Evolutionary conservation across 1,139 yeast species (phyloP), one percentile per base, ranked within the genome.

Genomic region (Kazachstania sp.): DNA sequence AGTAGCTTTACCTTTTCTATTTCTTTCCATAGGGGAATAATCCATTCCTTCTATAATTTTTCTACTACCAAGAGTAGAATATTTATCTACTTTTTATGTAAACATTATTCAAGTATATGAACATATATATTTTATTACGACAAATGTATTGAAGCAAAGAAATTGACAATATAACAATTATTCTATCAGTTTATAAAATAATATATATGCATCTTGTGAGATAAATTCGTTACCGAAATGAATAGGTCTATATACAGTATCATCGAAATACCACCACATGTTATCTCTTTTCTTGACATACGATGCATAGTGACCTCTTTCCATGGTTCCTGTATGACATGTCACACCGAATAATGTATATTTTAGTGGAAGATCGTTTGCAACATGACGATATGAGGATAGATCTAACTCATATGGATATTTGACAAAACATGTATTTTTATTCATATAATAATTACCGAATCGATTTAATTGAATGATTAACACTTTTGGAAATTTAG

Each of bases 221-320:
- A 67, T 56, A 37, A 54, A 55, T 41, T 60, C 64, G 12, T 47
- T 54, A 1, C 52, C 54, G 26, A 50, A 57, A 40, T 51, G 51
- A n/a, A 59, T 50, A 26, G 54, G 56, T 36, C 62, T 56, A 46
- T 50, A 52, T 38, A 42, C 49, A 12, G 61, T 54, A 43, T 63
- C 67, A 50, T 61, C 65, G 45, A 60, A 59, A 36, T 50, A 51
- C 43, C 52, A 56, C 67, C 67, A 63, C 2, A 62, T 61, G 44
- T 74, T 70, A 43, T 70, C 70, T 5, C 76, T 74, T 55, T 85
- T 84, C 54, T 78, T 70, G 2, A 86, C 94, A 59, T 79, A 83
- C 0, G 95, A 74, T 0, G 97, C 90, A 64, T 90, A 90, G 66
- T 90, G 97, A 0, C 97, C 97, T 3, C 94, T 86, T 41, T 81